Conservation (phyloP, 2,329 filamentous ascomycete genomes). For the Macrophomina tecta region DNA sequence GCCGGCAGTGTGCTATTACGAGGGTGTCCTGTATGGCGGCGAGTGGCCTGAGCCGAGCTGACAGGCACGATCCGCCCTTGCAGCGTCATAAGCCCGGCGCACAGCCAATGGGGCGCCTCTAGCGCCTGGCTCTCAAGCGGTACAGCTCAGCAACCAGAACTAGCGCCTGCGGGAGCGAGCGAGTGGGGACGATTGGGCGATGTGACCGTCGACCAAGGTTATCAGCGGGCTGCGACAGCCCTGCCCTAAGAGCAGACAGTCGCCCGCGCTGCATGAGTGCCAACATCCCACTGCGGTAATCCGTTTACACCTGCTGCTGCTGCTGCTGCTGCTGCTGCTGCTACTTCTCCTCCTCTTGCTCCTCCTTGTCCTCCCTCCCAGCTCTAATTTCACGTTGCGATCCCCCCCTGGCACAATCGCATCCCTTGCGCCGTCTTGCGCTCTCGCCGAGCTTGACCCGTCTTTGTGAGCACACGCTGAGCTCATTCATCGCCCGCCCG, state of each 20-base stretch:
- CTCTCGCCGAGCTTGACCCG: slow-evolving; percentile 11
- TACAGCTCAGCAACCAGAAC: slow-evolving; percentile 11
- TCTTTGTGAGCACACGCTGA: slow-evolving; percentile 21
- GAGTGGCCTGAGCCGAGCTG: slow-evolving; percentile 22
- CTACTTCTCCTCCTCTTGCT: not conserved
- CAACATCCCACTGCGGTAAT: slow-evolving; percentile 19
- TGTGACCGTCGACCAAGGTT: slow-evolving; percentile 10
- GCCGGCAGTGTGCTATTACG: slow-evolving; percentile 16
- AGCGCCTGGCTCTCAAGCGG: slow-evolving; percentile 5
- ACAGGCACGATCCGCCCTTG: slow-evolving; percentile 21
- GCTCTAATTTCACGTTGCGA: slow-evolving; percentile 8
- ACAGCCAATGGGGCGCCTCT: slow-evolving; percentile 8
- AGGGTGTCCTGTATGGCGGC: slow-evolving; percentile 20
- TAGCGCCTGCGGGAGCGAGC: slow-evolving; percentile 20
- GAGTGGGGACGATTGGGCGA: slow-evolving; percentile 23
- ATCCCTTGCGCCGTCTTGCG: slow-evolving; percentile 14
- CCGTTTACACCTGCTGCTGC: not conserved
- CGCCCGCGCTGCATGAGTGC: slow-evolving; percentile 12
- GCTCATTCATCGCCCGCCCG: slow-evolving; percentile 21
- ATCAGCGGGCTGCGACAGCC: slow-evolving; percentile 18
- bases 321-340: no score
- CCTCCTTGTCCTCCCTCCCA: not conserved
- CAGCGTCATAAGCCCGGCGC: slow-evolving; percentile 19
- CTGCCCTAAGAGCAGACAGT: slow-evolving; percentile 12
- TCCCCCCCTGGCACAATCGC: slow-evolving; percentile 7